Evolutionary conservation across 129 eudicot genomes (phyloP), one percentile per base, ranked within the genome.

Genomic region (Escallonia herrerae): DNA sequence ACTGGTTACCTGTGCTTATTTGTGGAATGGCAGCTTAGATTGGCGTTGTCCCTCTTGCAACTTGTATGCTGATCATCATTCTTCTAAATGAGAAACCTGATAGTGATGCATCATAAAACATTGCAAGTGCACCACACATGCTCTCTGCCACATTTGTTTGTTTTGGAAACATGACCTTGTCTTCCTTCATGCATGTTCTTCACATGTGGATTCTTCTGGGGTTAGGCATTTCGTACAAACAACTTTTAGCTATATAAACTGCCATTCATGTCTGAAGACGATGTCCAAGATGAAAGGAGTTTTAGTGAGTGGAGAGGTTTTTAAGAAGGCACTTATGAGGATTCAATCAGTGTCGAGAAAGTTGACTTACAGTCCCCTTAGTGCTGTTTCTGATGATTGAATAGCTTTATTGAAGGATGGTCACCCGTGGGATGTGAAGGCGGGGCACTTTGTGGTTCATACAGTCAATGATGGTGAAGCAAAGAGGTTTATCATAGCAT

Each of bases 401-500:
- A 44, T 60, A 2, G 5, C 4, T 60, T 60, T 47, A 9, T 43
- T 59, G 14, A 40, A 44, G 9, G 10, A 11, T 40, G 46, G 41
- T 60, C 64, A 40, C 7, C 48, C 64, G 14, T 40, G 42, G 39
- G 65, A 68, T 57, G 65, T 68, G 47, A 56, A 68, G 56, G 73
- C 58, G 38, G 73, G 73, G 10, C 65, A 68, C 40, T 68, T 68
- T 68, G 65, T 44, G 12, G 73, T 68, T 39, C 45, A 4, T 60
- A 15, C 73, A 11, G 57, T 58, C 43, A 45, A 58, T 0, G 5
- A 8, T 38, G 72, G 58, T 4, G 64, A 57, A 48, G 56, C 15
- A 33, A 57, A 8, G 40, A 54, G 61, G 50, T 66, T 66, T 55
- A 43, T 66, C 9, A 42, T 66, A 4, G 71, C 14, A 43, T 15